Percentiles rank a stretch among this genome's conserved stretches.
Conservation (phyloP, 2,329 filamentous ascomycete genomes). For the Penicillium olsonii region DNA sequence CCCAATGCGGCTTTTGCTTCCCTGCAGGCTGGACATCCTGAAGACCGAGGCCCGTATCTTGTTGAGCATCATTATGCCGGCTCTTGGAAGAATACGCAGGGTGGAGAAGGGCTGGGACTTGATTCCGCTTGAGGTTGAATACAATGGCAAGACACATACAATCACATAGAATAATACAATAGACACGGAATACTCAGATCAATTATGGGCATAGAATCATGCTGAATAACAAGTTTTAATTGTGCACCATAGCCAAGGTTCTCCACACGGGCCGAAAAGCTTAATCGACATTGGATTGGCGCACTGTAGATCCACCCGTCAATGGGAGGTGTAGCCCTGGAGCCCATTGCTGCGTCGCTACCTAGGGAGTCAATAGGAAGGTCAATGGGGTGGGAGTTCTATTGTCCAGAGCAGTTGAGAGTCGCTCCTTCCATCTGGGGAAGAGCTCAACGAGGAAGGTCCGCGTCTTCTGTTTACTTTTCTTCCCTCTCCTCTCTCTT, state of each 20-base stretch:
- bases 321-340: neutral
- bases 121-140: neutral
- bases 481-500: neutral
- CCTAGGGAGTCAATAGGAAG: neutral
- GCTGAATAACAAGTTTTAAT: too few species aligned
- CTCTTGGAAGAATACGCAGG: slow-evolving; percentile 18
- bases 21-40: slow-evolving; percentile 9
- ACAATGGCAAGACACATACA: neutral
- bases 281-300: slow-evolving; percentile 5
- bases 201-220: too few species aligned
- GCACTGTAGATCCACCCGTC: neutral
- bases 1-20: slow-evolving; percentile 17
- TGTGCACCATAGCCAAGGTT: neutral
- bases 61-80: slow-evolving; percentile 20
- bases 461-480: neutral
- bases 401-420: neutral
- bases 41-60: slow-evolving; percentile 12
- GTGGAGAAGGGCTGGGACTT: slow-evolving; percentile 3
- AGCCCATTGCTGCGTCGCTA: too few species aligned
- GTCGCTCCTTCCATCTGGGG: neutral
- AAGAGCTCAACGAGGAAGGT: neutral
- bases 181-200: neutral
- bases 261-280: slow-evolving; percentile 11
- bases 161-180: neutral
- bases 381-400: neutral